Percentiles rank a stretch among this genome's conserved stretches.
Conservation (phyloP, 345 rosid species). For the Ceriops zippeliana region DNA sequence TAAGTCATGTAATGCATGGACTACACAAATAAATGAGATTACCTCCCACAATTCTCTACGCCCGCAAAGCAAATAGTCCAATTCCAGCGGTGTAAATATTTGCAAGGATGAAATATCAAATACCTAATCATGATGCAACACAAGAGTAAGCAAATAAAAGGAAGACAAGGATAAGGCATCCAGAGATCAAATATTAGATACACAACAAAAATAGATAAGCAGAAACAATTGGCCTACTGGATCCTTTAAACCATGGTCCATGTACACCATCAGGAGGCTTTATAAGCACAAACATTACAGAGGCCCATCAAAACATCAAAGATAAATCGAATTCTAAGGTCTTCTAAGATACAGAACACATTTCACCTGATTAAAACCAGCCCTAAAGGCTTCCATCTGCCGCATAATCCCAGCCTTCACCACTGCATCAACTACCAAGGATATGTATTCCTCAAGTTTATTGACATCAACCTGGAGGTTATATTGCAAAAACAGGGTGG, state of each 20-base stretch:
- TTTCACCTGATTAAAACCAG: constrained; percentile 89
- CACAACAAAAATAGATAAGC: not conserved
- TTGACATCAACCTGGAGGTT: constrained; percentile 65
- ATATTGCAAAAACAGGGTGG: not conserved
- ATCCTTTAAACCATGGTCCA: too few species aligned
- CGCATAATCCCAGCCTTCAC: constrained; percentile 72
- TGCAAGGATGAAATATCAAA: constrained; percentile 85
- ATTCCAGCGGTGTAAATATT: constrained; percentile 83
- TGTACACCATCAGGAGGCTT: not conserved
- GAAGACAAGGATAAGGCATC: not conserved
- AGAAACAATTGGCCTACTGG: not conserved
- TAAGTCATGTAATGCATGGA: not conserved
- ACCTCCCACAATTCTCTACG: constrained; percentile 99
- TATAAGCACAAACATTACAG: not conserved
- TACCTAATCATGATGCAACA: constrained; percentile 50
- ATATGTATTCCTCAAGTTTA: constrained; percentile 84
- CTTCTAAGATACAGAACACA: not conserved
- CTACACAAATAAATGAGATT: constrained; percentile 9
- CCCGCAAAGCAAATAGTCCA: constrained; percentile 95
- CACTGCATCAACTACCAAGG: constrained; percentile 83
- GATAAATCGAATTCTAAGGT: not conserved
- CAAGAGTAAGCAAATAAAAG: not conserved
- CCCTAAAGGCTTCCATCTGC: constrained; percentile 88
- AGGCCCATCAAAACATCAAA: not conserved
- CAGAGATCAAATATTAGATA: not conserved